Evolutionary conservation across 2,329 filamentous ascomycete species (phyloP), one percentile per base, ranked within the genome.

Genomic region (Colletotrichum falcatum): DNA sequence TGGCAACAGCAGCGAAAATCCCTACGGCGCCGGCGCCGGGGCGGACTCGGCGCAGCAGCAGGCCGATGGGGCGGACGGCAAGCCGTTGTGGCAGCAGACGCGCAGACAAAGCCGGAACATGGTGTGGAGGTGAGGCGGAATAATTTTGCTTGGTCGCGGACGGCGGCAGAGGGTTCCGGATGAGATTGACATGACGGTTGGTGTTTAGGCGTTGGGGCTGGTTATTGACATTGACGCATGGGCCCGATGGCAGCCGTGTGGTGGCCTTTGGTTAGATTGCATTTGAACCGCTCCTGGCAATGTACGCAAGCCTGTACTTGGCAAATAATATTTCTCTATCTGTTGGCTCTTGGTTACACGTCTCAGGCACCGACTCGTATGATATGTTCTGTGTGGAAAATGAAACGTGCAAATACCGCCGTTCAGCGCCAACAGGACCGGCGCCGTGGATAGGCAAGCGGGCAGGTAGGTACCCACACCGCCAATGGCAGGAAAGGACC

Each of bases 81-180:
- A 84, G 51, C 85, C 85, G 6, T 77, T 88, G 46, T 88, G 86
- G 86, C 86, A 88, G 77, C 86, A 88, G 78, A 87, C 87, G 61
- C 79, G 85, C 66, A 81, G 82, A 65, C 83, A 83, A 71, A 81
- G 80, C 72, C 80, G 85, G 61, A 87, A 84, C 76, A 69, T 85
- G 72, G 83, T 83, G 79, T 85, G 83, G 83, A 79, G 84, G 78
- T 85, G 75, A 81, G 66, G 26, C 20, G 55, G 26, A 2, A n/a
- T 14, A 18, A 28, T 18, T 23, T 18, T 28, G 3, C 2, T 18
- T 42, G 42, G 8, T n/a, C 20, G 42, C 11, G 42, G 14, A n/a
- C 1, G 11, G 11, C 0, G 28, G 28, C 28, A 3, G 26, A 20
- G 49, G 49, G 16, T 28, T 42, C 7, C 7, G 35, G 23, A 9